phyloP scores from a whole-genome alignment of 371 early-diverging fungal species.

The Fennellomyces sp. region DNA sequence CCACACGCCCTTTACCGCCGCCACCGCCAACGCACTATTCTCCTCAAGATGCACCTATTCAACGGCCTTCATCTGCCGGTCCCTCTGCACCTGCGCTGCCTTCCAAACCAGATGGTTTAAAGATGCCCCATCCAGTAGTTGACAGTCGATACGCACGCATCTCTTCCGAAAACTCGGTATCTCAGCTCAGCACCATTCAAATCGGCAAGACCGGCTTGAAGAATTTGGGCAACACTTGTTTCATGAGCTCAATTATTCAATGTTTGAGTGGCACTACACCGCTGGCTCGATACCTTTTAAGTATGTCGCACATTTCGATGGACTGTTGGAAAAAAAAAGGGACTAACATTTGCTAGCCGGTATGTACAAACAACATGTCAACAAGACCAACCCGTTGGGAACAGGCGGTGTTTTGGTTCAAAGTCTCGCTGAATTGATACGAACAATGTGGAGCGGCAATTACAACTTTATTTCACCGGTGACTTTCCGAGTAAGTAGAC shows the following conservation, averaged over 20 bases:
- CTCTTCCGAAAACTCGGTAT: conserved; percentile 31
- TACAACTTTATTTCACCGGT: conserved; percentile 62
- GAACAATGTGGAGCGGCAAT: conserved; percentile 70
- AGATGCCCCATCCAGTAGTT: conserved; percentile 1
- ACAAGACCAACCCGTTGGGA: conserved; percentile 79
- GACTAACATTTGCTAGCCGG: conserved; percentile 49
- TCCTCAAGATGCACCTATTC: neutral
- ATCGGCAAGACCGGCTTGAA: conserved; percentile 84
- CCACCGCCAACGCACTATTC: conserved; percentile 9
- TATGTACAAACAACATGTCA: conserved; percentile 71
- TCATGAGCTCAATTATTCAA: conserved; percentile 96
- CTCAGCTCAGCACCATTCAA: conserved; percentile 45
- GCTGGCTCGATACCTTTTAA: conserved; percentile 80
- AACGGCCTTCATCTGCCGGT: conserved; percentile 12
- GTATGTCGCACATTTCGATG: conserved; percentile 31
- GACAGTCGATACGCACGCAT: conserved; percentile 22
- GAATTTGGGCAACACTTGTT: conserved; percentile 98
- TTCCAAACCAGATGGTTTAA: conserved; percentile 16
- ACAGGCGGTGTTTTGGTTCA: conserved; percentile 77
- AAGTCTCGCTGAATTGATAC: conserved; percentile 69
- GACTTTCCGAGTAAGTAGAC: conserved; percentile 48
- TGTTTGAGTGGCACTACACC: conserved; percentile 89
- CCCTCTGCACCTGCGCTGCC: conserved; percentile 10
- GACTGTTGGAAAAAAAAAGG: neutral
- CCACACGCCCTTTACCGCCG: conserved; percentile 20